Conservation (phyloP, 2,329 filamentous ascomycete genomes). For the Botrytis galanthina region DNA sequence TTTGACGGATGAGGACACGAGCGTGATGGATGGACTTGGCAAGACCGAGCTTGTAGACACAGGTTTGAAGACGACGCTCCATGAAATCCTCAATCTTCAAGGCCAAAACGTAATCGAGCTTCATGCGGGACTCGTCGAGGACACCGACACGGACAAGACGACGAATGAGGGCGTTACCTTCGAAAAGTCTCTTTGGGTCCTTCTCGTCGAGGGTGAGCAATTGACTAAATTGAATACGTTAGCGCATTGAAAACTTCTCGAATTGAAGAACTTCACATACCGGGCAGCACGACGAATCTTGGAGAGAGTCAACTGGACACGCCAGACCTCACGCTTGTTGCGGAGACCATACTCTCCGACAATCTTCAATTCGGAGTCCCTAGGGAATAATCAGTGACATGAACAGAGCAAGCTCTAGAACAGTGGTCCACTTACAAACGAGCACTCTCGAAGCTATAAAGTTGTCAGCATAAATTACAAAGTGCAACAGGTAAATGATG, state of each 20-base stretch:
- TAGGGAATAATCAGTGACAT: conserved; percentile 81
- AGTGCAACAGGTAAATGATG: neutral
- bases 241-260: conserved; percentile 5
- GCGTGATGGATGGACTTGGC: conserved; percentile 99
- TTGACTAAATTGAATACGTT: conserved; percentile 68
- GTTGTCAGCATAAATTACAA: conserved; percentile 40
- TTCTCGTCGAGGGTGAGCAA: conserved; percentile 99
- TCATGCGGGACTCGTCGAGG: conserved; percentile 99
- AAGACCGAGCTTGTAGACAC: conserved; percentile 99
- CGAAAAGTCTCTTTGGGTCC: conserved; percentile 99
- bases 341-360: conserved; percentile 99
- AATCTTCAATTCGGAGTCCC: conserved; percentile 99
- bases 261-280: conserved; percentile 49
- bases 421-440: conserved; percentile 99
- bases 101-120: conserved; percentile 99
- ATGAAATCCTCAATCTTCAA: conserved; percentile 99
- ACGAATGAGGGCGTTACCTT: conserved; percentile 99
- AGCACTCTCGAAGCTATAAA: conserved; percentile 88
- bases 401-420: conserved; percentile 96
- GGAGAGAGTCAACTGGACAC: conserved; percentile 98
- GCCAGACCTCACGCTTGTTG: conserved; percentile 99
- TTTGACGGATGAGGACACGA: conserved; percentile 98
- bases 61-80: conserved; percentile 99
- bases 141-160: conserved; percentile 99
- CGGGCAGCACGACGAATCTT: conserved; percentile 99